Base-by-base conservation (phyloP, 2,329 filamentous ascomycete genomes). In the Colletotrichum sp. region DNA sequence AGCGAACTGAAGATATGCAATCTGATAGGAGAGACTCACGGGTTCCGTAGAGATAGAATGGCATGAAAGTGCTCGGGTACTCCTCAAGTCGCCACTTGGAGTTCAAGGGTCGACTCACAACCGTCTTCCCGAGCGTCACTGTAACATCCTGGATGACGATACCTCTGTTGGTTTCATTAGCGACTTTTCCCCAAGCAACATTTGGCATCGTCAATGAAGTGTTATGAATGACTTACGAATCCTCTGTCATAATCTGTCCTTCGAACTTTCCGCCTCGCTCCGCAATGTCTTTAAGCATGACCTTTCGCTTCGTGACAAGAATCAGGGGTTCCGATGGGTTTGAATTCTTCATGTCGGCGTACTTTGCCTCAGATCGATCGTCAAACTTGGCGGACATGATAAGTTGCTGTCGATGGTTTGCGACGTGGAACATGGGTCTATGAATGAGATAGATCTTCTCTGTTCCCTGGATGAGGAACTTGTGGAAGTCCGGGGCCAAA, bases 21-120 rank as follows among this genome's bases (percentile, higher is more conserved):
- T 52, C 6, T 32, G 0, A 3, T 9, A 1, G 12, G 4, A 22
- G n/a, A 9, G 1, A 72, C 80, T 78, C 39, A 79, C 79, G 39
- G 8, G 69, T 81, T 9, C 86, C 85, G 72, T 88, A 88, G n/a
- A 88, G 81, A 36, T 87, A 88, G 69, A 88, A 88, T 0, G 86
- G 86, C 83, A 86, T 86, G 77, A 80, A 83, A 1, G 79, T 77
- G 0, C 71, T 15, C 0, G 86, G 87, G 24, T 87, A 88, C 1
- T 80, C 68, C 1, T 75, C 66, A 8, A 84, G 82, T 1, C 84
- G 84, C 52, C 81, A 80, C 5, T 79, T 79, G 3, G 83, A 83
- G 77, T 84, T 85, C 1, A 87, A 79, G 0, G 85, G 83, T 5
- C 85, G 83, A 60, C 81, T 83, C 8, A 83, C 83, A 13, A 84